phyloP scores from a whole-genome alignment of 768 basidiomycete species.

The Mrakia gelida region DNA sequence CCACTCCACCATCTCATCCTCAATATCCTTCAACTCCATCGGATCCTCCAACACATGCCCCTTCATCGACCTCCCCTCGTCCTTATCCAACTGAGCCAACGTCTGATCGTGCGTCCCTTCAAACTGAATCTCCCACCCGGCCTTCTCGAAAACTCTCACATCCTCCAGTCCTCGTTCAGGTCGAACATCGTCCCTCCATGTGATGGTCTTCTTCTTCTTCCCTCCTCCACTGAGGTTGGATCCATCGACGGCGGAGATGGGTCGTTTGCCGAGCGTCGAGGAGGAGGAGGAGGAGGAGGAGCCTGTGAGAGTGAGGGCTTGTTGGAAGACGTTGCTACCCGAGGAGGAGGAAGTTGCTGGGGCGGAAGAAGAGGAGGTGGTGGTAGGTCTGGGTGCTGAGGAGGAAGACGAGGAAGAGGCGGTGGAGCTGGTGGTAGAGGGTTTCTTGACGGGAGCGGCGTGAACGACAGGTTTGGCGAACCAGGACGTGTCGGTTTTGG shows the following conservation, averaged over 20 bases:
- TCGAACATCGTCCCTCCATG: neutral
- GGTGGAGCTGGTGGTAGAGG: neutral
- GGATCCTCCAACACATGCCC: slow-evolving; percentile 50
- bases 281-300: slow-evolving; percentile 41
- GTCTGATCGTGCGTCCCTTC: slow-evolving; percentile 71
- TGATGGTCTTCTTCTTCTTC: neutral
- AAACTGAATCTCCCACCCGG: slow-evolving; percentile 83
- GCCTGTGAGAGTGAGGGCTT: slow-evolving; percentile 33
- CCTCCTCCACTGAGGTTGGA: slow-evolving; percentile 66
- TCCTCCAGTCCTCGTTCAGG: slow-evolving; percentile 60
- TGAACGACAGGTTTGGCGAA: slow-evolving; percentile 26
- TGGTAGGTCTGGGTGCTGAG: neutral
- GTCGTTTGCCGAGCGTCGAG: slow-evolving; percentile 43
- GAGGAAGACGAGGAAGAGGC: neutral
- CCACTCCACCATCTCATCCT: slow-evolving; percentile 86
- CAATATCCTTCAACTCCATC: slow-evolving; percentile 39
- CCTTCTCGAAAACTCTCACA: slow-evolving; percentile 74
- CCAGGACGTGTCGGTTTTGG: slow-evolving; percentile 3
- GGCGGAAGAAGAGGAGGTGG: too few species aligned
- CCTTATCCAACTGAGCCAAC: slow-evolving; percentile 79
- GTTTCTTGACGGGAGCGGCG: slow-evolving; percentile 34
- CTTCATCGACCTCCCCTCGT: slow-evolving; percentile 79
- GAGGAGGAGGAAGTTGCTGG: neutral
- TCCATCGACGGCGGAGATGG: slow-evolving; percentile 60
- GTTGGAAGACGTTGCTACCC: neutral